These are phyloP conservation scores for Metschnikowia lachancei DNA, from an alignment of 805 yeast genomes.

Conservation along the genomic window DNA sequence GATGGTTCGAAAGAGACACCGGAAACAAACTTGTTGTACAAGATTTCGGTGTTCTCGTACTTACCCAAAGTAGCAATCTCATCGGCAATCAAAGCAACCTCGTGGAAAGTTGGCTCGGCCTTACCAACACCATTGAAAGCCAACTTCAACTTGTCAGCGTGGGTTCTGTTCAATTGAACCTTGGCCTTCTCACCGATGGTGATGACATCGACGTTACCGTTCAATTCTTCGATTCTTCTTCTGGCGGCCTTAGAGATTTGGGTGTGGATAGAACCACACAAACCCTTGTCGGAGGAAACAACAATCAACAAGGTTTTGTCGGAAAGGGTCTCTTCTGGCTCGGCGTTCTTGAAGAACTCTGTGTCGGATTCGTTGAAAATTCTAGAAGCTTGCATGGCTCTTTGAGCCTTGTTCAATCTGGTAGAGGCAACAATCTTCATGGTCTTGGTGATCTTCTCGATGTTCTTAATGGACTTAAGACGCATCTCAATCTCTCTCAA, in stretches of 20 bases:
- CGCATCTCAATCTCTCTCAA: slow-evolving; percentile 98
- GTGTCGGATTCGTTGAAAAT: slow-evolving; percentile 76
- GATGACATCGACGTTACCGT: slow-evolving; percentile 70
- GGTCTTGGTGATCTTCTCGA: slow-evolving; percentile 98
- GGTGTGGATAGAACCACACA: slow-evolving; percentile 98
- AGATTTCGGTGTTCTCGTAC: slow-evolving; percentile 75
- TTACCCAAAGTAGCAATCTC: slow-evolving; percentile 67
- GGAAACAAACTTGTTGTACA: slow-evolving; percentile 83
- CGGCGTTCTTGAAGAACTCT: slow-evolving; percentile 78
- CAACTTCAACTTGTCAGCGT: slow-evolving; percentile 63
- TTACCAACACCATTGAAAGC: slow-evolving; percentile 92
- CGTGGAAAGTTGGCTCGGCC: slow-evolving; percentile 91
- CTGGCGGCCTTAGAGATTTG: slow-evolving; percentile 90
- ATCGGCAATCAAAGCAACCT: slow-evolving; percentile 85
- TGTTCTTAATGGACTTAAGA: slow-evolving; percentile 96
- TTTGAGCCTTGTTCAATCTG: slow-evolving; percentile 91
- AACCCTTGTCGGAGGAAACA: slow-evolving; percentile 87
- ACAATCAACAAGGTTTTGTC: slow-evolving; percentile 79
- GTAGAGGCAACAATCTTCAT: slow-evolving; percentile 99
- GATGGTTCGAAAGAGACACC: slow-evolving; percentile 91
- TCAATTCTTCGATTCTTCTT: slow-evolving; percentile 55
- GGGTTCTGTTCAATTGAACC: slow-evolving; percentile 82
- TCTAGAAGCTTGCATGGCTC: slow-evolving; percentile 86
- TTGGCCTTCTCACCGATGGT: slow-evolving; percentile 94
- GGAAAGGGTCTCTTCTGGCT: slow-evolving; percentile 58